phyloP scores from a whole-genome alignment of 176 grass and related monocot species.

The Poa pratensis region DNA sequence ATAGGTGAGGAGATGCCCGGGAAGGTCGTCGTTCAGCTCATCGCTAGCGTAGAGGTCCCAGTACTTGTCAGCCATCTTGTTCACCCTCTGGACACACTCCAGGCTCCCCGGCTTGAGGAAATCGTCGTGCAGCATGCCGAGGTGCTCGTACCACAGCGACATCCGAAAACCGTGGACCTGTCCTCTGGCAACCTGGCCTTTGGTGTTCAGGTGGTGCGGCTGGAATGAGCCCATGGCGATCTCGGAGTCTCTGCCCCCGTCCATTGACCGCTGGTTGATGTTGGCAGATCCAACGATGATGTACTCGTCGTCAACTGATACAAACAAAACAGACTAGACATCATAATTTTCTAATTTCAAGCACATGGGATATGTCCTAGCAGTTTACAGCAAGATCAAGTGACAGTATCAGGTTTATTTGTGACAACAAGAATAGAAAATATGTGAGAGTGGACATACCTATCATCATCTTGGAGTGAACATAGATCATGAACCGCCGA shows the following conservation, averaged over 20 bases:
- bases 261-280: constrained; percentile 94
- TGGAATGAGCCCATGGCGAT: constrained; percentile 81
- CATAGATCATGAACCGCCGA: constrained; percentile 91
- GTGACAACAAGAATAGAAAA: not conserved
- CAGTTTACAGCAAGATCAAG: not conserved
- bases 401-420: not conserved
- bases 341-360: constrained; percentile 17
- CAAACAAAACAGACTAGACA: constrained; percentile 9
- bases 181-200: constrained; percentile 59
- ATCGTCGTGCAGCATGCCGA: constrained; percentile 58
- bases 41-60: constrained; percentile 67
- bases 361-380: not conserved
- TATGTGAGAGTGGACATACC: constrained; percentile 39
- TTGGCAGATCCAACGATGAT: constrained; percentile 85
- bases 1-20: constrained; percentile 79
- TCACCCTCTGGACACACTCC: constrained; percentile 69
- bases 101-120: constrained; percentile 62
- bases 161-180: constrained; percentile 80
- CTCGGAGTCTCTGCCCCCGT: constrained; percentile 78
- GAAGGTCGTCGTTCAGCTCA: constrained; percentile 60
- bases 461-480: constrained; percentile 95
- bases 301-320: constrained; percentile 83
- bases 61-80: constrained; percentile 73
- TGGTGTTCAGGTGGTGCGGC: constrained; percentile 58
- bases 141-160: constrained; percentile 93